phyloP scores from a whole-genome alignment of 345 rosid genomes.

The Eucalyptus paniculata region DNA sequence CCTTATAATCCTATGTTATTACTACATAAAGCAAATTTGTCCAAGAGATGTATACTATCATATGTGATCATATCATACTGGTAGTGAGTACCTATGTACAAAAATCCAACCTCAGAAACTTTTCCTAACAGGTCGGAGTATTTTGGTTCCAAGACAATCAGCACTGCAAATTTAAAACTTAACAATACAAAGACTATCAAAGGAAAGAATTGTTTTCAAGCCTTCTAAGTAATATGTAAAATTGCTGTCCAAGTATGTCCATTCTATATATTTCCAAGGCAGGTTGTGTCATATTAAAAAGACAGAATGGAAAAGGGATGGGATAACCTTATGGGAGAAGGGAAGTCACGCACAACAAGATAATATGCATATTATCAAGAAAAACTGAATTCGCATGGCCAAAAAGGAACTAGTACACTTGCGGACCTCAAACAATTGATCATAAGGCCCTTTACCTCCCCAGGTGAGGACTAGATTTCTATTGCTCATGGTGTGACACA shows the following conservation, averaged over 20 bases:
- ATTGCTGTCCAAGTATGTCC: not conserved
- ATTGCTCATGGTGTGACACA: not conserved
- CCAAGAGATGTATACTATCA: not conserved
- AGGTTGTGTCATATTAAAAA: not conserved
- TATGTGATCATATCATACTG: not conserved
- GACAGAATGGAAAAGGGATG: not conserved
- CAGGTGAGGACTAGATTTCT: not conserved
- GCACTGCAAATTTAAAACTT: not conserved
- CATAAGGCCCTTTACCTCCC: not conserved
- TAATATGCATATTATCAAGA: not conserved
- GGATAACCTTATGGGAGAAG: not conserved
- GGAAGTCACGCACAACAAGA: not conserved
- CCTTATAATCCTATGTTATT: not conserved
- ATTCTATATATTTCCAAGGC: not conserved
- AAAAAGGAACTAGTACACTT: not conserved
- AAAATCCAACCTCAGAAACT: not conserved
- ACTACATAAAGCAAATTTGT: not conserved
- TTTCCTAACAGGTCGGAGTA: not conserved
- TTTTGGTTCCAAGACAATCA: not conserved
- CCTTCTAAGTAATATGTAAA: not conserved
- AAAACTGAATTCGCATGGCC: not conserved
- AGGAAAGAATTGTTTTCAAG: not conserved
- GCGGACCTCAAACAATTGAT: not conserved
- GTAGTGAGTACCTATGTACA: not conserved
- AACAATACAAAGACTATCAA: not conserved